Evolutionary conservation across 73 alveolate species (phyloP), one percentile per base, ranked within the genome.

Genomic region (Effrenium voratum): DNA sequence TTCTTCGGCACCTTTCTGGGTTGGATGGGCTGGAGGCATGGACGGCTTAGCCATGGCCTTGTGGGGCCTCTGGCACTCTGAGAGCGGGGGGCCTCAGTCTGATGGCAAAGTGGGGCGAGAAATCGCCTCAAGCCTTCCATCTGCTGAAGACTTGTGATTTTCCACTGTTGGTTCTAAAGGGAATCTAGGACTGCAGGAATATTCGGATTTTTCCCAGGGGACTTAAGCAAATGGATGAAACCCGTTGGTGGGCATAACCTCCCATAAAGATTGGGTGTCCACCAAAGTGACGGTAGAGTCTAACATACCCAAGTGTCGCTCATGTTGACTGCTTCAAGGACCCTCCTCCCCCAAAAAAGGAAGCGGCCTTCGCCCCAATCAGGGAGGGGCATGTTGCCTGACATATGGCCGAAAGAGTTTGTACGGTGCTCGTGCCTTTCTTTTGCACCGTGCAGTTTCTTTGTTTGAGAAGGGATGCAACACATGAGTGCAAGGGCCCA

Each of bases 41-140:
- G 97, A 90, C 45, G 97, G 97, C 87, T 55, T 90, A 3, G 97
- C 97, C 66, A 90, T 90, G 97, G 97, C 97, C 32, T 15, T 90
- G 97, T 90, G 97, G 97, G 97, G 76, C 30, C 34, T 90, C 57
- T 90, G 97, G 97, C 97, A 90, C 19, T 66, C 97, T 76, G 38
- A 34, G 15, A 68, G 97, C 68, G 22, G 40, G 66, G 46, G 19
- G 59, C 77, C 36, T 66, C 22, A 59, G 73, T 6, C 30, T 59
- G 73, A 28, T 26, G 73, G 34, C 73, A 59, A 26, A n/a, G 22
- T 59, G 73, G 34, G 30, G 30, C 73, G 22, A 28, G 30, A 59
- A 59, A n/a, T 6, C 73, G 32, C 30, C 30, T 28, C 36, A 3
- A n/a, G 8, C 34, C 73, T 26, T 5, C 30, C 34, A 26, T 28